These are phyloP conservation scores for Diaporthe eres DNA, from an alignment of 2,329 filamentous ascomycete species.

Conservation along the genomic window DNA sequence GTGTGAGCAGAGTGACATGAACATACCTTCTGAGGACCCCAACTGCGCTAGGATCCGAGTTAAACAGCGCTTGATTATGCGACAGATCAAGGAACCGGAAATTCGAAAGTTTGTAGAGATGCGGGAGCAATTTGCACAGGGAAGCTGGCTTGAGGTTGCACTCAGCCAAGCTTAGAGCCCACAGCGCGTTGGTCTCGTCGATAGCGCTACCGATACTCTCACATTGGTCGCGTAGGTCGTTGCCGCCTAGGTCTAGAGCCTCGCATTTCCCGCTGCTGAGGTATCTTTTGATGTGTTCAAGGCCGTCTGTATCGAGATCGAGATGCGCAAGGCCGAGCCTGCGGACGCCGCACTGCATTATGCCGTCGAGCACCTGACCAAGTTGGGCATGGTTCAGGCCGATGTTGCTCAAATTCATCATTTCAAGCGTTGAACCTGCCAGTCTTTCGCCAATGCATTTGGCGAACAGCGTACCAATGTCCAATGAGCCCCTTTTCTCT, in stretches of 20 bases:
- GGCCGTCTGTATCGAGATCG: slow-evolving; percentile 78
- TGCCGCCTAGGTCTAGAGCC: slow-evolving; percentile 90
- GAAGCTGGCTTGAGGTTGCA: slow-evolving; percentile 84
- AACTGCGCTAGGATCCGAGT: slow-evolving; percentile 79
- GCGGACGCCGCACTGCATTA: slow-evolving; percentile 82
- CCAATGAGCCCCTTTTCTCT: slow-evolving; percentile 49
- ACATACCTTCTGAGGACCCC: slow-evolving; percentile 80
- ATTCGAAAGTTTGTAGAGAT: slow-evolving; percentile 76
- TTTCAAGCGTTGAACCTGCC: slow-evolving; percentile 81
- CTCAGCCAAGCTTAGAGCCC: slow-evolving; percentile 87
- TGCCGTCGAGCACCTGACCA: slow-evolving; percentile 82
- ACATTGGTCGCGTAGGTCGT: slow-evolving; percentile 74
- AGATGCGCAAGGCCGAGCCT: slow-evolving; percentile 89
- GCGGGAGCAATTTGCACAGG: slow-evolving; percentile 82
- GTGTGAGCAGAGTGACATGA: background rate
- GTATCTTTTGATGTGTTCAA: slow-evolving; percentile 83
- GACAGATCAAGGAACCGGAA: slow-evolving; percentile 94
- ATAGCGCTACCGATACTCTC: slow-evolving; percentile 67
- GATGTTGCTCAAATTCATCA: slow-evolving; percentile 87
- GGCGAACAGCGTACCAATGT: slow-evolving; percentile 77
- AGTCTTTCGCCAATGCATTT: slow-evolving; percentile 83
- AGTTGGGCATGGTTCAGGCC: slow-evolving; percentile 80
- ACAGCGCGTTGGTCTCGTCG: slow-evolving; percentile 72
- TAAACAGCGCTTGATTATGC: slow-evolving; percentile 87
- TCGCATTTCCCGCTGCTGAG: slow-evolving; percentile 83